A percentile compares a stretch with the other conserved stretches of the same genome.
These are phyloP conservation scores for Apophysomyces sp. DNA, from an alignment of 371 early-diverging fungal species.

Conservation along the genomic window DNA sequence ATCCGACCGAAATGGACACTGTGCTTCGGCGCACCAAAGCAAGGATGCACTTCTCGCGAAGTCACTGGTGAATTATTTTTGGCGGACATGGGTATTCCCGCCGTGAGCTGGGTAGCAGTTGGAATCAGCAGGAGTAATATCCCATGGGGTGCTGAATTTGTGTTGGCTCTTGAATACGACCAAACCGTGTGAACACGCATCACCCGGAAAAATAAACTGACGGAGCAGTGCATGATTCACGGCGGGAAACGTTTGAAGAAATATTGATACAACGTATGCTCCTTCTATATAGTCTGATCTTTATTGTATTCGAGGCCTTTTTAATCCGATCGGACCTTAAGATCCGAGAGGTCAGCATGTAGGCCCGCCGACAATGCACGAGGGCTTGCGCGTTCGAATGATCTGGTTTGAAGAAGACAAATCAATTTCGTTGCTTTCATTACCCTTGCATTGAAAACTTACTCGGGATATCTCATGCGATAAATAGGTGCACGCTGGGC, in stretches of 20 bases:
- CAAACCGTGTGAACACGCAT: not conserved
- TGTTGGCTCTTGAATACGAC: constrained; percentile 65
- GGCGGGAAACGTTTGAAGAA: too few species aligned
- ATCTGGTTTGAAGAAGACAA: constrained; percentile 17
- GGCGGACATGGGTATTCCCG: constrained; percentile 78
- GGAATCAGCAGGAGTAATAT: constrained; percentile 56
- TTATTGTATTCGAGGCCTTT: not conserved
- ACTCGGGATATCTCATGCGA: constrained; percentile 53
- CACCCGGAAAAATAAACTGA: not conserved
- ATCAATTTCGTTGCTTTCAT: not conserved
- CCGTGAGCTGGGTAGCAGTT: constrained; percentile 56
- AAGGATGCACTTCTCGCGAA: constrained; percentile 56
- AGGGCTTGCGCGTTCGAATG: constrained; percentile 45
- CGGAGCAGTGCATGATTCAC: too few species aligned
- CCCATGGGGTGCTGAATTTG: constrained; percentile 76
- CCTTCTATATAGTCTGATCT: not conserved
- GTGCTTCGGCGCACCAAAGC: constrained; percentile 74
- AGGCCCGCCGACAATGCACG: constrained; percentile 37
- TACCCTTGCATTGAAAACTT: constrained; percentile 10
- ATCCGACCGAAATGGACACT: constrained; percentile 75
- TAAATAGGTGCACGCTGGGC: constrained; percentile 46
- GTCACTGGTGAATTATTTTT: constrained; percentile 74
- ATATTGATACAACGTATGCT: too few species aligned
- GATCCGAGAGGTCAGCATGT: constrained; percentile 43
- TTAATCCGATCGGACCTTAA: constrained; percentile 45